phyloP scores from a whole-genome alignment of 495 filamentous ascomycete species.

The Podospora tetraspora region DNA sequence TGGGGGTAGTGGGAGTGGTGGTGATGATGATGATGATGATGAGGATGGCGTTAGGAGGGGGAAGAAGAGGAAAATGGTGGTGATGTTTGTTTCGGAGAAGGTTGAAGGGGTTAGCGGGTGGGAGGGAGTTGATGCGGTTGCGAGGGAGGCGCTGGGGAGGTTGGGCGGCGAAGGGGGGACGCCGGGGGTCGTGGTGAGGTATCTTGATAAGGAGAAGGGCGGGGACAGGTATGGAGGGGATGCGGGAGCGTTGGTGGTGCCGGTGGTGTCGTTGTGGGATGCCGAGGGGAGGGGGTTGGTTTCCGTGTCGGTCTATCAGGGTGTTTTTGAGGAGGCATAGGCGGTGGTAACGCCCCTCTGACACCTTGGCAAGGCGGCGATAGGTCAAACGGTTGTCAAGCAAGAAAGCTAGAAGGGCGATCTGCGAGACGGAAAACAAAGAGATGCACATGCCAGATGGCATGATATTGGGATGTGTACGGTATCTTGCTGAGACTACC shows the following conservation, averaged over 20 bases:
- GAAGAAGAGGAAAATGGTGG: background rate
- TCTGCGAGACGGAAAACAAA: background rate
- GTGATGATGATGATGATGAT: background rate
- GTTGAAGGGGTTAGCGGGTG: background rate
- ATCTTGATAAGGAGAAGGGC: background rate
- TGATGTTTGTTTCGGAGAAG: background rate
- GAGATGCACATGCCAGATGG: background rate
- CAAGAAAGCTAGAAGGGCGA: background rate
- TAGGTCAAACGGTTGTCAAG: background rate
- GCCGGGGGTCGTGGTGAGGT: slow-evolving; percentile 14
- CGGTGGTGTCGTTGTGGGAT: slow-evolving; percentile 25
- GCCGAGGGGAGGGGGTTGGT: slow-evolving; percentile 16
- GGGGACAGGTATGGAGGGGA: background rate
- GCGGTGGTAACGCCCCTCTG: background rate
- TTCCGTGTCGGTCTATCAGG: slow-evolving; percentile 24
- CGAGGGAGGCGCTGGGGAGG: background rate
- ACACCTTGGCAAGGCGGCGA: background rate
- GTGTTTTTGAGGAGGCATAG: slow-evolving; percentile 11
- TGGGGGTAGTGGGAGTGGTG: slow-evolving; percentile 12
- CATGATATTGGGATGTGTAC: background rate
- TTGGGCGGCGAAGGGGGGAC: slow-evolving; percentile 6
- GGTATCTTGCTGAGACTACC: background rate
- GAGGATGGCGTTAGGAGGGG: background rate
- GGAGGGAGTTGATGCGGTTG: background rate
- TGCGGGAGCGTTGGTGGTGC: slow-evolving; percentile 16